A percentile compares a stretch with the other conserved stretches of the same genome.
Conservation (phyloP, 805 yeast species). For the Teunomyces barrocoloradensis region DNA sequence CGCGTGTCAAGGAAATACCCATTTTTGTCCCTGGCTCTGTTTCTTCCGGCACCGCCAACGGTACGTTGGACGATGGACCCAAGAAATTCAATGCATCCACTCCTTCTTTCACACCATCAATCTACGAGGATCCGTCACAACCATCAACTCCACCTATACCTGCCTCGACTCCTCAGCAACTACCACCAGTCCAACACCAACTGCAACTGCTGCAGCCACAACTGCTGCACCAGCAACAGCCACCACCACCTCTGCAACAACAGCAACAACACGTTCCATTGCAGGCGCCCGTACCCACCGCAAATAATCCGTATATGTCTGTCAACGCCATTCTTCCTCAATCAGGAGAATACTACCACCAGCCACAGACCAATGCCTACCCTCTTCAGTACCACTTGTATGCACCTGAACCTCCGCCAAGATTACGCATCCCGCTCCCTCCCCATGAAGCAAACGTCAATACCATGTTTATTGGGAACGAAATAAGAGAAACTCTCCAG, state of each 20-base stretch:
- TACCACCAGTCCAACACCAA: not conserved
- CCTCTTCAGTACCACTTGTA: constrained; percentile 82
- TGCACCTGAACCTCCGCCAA: constrained; percentile 86
- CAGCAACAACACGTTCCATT: constrained; percentile 1
- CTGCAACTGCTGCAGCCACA: not conserved
- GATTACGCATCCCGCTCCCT: constrained; percentile 54
- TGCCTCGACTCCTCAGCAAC: not conserved
- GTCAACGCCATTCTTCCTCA: constrained; percentile 12
- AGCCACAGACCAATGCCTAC: constrained; percentile 24
- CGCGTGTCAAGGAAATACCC: constrained; percentile 47
- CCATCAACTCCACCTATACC: not conserved
- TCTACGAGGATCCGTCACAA: not conserved
- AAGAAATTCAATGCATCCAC: constrained; percentile 38
- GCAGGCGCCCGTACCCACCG: not conserved
- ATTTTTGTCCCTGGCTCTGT: constrained; percentile 42
- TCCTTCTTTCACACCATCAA: constrained; percentile 40
- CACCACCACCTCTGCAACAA: not conserved
- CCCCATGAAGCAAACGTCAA: constrained; percentile 71
- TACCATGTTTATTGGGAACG: constrained; percentile 68
- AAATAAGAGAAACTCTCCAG: constrained; percentile 68
- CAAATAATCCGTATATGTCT: constrained; percentile 22
- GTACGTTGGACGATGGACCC: constrained; percentile 8
- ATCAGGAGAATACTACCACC: constrained; percentile 20
- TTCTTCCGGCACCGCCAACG: not conserved
- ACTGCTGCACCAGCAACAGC: not conserved